Conservation (phyloP, 768 basidiomycete genomes). For the Suillus ampliporus region DNA sequence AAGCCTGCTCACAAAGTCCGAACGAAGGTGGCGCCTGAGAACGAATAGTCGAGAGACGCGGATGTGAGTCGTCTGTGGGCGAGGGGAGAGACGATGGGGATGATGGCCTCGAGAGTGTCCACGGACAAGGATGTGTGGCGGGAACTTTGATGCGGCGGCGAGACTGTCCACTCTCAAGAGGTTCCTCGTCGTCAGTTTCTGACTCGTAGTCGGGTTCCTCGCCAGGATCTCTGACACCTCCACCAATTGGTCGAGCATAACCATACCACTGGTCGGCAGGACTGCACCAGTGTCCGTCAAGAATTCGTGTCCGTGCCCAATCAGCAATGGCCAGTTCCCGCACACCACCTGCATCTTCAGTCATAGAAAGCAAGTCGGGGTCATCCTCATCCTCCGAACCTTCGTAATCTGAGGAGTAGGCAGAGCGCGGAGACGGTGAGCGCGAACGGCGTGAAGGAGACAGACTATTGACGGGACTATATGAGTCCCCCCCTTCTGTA, state of each 20-base stretch:
- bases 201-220: constrained; percentile 34
- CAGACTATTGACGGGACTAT: constrained; percentile 29
- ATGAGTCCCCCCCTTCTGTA: constrained; percentile 12
- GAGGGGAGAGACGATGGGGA: constrained; percentile 20
- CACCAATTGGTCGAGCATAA: constrained; percentile 44
- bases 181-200: constrained; percentile 33
- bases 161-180: constrained; percentile 20
- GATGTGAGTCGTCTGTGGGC: constrained; percentile 46
- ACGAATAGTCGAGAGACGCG: constrained; percentile 50
- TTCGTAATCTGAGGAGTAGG: constrained; percentile 40
- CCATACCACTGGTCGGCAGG: constrained; percentile 75
- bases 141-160: constrained; percentile 29
- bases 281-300: constrained; percentile 79
- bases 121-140: constrained; percentile 63
- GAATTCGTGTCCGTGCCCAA: constrained; percentile 72
- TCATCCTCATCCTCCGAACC: constrained; percentile 50
- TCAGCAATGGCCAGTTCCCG: constrained; percentile 66
- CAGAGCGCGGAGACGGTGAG: constrained; percentile 36
- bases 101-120: constrained; percentile 48
- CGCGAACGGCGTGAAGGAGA: constrained; percentile 36
- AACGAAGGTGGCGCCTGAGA: constrained; percentile 65
- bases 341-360: constrained; percentile 52
- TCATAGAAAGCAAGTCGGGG: constrained; percentile 47
- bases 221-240: constrained; percentile 35
- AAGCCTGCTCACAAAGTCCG: constrained; percentile 67